phyloP scores from a whole-genome alignment of 1,284 basidiomycete species.

The Naganishia liquefaciens region DNA sequence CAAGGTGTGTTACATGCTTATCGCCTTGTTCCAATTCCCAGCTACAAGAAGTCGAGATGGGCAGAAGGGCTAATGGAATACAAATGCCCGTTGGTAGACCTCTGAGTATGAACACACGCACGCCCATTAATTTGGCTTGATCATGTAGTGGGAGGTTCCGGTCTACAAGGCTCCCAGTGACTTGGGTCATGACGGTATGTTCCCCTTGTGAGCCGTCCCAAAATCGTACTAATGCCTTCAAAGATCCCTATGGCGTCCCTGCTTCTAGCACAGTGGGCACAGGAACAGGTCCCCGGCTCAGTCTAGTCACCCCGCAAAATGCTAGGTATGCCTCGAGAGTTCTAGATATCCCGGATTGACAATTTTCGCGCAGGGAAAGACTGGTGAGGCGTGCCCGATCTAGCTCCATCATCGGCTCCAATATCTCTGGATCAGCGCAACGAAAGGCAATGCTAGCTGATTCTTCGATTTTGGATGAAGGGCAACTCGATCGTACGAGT shows the following conservation, averaged over 20 bases:
- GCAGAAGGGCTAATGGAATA: slow-evolving; percentile 21
- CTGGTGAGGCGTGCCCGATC: slow-evolving; percentile 22
- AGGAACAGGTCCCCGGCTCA: slow-evolving; percentile 24
- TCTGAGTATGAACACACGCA: not conserved
- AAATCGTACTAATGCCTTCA: not conserved
- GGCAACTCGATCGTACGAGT: slow-evolving; percentile 16
- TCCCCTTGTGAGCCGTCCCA: not conserved
- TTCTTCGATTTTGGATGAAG: slow-evolving; percentile 16
- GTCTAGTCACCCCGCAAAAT: slow-evolving; percentile 28
- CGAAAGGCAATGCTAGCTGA: slow-evolving; percentile 13
- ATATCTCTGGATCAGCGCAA: slow-evolving; percentile 25
- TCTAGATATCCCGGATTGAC: not conserved
- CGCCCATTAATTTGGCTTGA: too few species aligned
- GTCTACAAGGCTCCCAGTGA: slow-evolving; percentile 15
- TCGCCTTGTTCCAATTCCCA: not conserved
- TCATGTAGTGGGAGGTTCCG: slow-evolving; percentile 10
- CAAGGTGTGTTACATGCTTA: not conserved
- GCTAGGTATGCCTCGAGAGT: not conserved
- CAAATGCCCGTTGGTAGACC: slow-evolving; percentile 23
- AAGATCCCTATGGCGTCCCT: slow-evolving; percentile 7
- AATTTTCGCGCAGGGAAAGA: not conserved
- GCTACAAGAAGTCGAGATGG: slow-evolving; percentile 26
- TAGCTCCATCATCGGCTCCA: slow-evolving; percentile 23
- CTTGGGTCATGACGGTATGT: slow-evolving; percentile 8
- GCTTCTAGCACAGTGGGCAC: slow-evolving; percentile 24